Conservation (phyloP, 2,329 filamentous ascomycete genomes). For the Coniochaeta sp. region DNA sequence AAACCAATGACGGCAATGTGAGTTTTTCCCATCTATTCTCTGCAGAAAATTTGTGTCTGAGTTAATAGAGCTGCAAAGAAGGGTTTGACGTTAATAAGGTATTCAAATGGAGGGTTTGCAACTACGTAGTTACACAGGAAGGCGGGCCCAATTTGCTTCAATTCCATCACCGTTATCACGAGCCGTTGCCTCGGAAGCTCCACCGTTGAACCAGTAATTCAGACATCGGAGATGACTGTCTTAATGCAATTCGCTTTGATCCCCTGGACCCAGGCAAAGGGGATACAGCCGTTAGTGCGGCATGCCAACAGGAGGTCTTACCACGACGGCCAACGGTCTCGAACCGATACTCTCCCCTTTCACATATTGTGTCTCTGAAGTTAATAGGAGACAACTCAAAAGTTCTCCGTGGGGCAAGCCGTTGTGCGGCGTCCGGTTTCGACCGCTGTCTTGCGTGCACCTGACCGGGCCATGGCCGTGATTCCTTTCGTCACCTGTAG, state of each 20-base stretch:
- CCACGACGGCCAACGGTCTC: neutral
- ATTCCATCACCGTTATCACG: neutral
- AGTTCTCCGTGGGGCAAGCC: neutral
- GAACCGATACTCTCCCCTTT: neutral
- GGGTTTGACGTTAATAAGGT: neutral
- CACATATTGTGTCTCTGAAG: neutral
- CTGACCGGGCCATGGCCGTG: neutral
- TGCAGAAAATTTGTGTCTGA: neutral
- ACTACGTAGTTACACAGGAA: no score
- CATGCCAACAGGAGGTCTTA: neutral
- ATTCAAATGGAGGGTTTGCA: neutral
- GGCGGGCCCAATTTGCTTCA: neutral
- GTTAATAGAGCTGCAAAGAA: neutral
- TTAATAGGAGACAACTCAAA: neutral
- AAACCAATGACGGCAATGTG: neutral
- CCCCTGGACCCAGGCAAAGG: neutral
- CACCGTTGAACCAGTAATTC: neutral
- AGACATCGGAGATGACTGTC: neutral
- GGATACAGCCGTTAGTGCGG: neutral
- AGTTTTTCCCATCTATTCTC: neutral
- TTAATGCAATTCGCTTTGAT: neutral
- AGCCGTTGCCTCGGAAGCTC: neutral
- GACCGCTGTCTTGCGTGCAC: neutral
- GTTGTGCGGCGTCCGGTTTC: neutral
- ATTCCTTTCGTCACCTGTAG: neutral